A percentile compares a stretch with the other conserved stretches of the same genome.
Conservation (phyloP, 164 flowering plant species). For the Buxus sempervirens region DNA sequence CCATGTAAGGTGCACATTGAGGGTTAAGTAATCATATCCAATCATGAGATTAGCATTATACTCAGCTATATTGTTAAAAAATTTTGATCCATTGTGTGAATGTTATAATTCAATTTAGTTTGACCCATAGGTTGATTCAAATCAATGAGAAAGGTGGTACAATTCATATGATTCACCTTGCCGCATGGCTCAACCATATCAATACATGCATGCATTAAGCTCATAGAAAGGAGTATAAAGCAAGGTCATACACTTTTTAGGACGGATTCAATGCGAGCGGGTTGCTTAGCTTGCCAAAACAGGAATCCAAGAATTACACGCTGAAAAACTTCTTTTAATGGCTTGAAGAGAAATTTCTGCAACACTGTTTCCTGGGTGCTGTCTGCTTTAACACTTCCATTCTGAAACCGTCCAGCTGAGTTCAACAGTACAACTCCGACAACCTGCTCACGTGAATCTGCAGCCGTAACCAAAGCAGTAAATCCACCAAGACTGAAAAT, state of each 20-base stretch:
- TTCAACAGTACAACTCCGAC: constrained; percentile 74
- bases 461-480: constrained; percentile 80
- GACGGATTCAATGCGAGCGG: constrained; percentile 81
- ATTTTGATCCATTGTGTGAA: no score
- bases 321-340: constrained; percentile 81
- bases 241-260: constrained; percentile 76
- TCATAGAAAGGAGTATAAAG: constrained; percentile 4
- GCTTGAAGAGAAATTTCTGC: constrained; percentile 58
- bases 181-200: neutral
- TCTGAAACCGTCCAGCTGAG: constrained; percentile 91
- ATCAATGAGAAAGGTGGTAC: no score
- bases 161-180: no score
- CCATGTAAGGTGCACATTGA: no score
- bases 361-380: constrained; percentile 40
- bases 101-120: no score
- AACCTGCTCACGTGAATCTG: constrained; percentile 65
- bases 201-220: neutral
- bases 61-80: no score
- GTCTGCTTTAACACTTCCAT: constrained; percentile 28
- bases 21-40: no score
- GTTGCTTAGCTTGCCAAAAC: constrained; percentile 98
- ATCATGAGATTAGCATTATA: neutral
- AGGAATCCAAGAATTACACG: constrained; percentile 80
- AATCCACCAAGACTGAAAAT: constrained; percentile 92
- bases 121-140: no score